Evolutionary conservation across 1,139 yeast species (phyloP).

Genomic region (Suhomyces wounanorum): DNA sequence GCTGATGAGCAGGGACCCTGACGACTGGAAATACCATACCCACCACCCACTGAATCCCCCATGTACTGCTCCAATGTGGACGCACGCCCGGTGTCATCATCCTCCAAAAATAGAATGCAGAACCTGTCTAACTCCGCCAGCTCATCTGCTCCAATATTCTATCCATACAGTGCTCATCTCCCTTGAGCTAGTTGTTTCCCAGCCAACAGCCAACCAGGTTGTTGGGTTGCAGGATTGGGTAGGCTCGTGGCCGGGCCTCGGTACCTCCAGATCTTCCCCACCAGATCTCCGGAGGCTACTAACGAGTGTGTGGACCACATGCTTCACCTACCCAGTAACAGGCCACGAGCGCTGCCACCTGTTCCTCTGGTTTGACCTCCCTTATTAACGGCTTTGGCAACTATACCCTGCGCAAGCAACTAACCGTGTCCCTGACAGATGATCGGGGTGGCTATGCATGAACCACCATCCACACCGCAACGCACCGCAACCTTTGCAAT

Average conservation of each 20-base stretch:
- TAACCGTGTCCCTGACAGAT: background rate
- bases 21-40: background rate
- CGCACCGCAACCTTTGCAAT: background rate
- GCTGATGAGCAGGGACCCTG: background rate
- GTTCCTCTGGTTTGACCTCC: no score
- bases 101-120: background rate
- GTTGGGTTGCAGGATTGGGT: no score
- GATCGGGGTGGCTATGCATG: background rate
- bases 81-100: background rate
- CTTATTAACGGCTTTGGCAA: background rate
- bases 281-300: constrained; percentile 3
- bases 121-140: background rate
- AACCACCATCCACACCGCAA: background rate
- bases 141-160: no score
- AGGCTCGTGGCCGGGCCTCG: no score
- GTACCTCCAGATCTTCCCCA: background rate
- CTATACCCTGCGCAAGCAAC: background rate
- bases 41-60: background rate
- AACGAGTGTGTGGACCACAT: background rate
- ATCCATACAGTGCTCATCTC: no score
- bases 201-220: no score
- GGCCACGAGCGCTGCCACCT: background rate
- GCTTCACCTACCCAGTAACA: background rate
- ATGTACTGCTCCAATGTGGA: background rate
- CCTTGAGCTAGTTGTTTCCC: no score